Evolutionary conservation across 441 rosid genomes (phyloP).

Genomic region (Erodium texanum): DNA sequence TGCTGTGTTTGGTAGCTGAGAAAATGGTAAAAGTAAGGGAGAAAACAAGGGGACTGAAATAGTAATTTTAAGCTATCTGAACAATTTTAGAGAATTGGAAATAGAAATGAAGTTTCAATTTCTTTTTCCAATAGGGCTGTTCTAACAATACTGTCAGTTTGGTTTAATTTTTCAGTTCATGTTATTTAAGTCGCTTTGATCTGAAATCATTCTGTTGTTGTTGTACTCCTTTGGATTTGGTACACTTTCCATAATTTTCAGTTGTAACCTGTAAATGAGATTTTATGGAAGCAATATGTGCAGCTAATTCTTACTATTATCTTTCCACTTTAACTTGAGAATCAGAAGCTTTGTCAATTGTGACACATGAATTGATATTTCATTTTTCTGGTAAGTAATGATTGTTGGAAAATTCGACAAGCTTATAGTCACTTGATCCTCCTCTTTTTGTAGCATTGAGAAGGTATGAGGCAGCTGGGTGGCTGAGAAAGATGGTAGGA

Average conservation of each 20-base stretch:
- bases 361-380: not conserved
- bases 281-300: not conserved
- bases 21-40: not conserved
- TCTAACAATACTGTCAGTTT: no score
- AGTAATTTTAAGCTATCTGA: not conserved
- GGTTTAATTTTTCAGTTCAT: not conserved
- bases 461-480: constrained; percentile 75
- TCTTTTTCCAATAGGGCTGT: no score
- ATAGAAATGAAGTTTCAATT: no score
- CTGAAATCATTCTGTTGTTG: not conserved
- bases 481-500: constrained; percentile 76
- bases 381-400: not conserved
- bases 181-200: not conserved
- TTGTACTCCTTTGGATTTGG: no score
- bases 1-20: not conserved
- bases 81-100: no score
- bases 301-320: no score
- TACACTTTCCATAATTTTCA: no score
- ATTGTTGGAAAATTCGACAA: not conserved
- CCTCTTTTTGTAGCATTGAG: constrained; percentile 37
- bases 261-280: no score
- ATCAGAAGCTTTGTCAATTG: not conserved
- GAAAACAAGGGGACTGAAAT: not conserved
- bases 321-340: not conserved
- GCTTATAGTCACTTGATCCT: not conserved